phyloP scores from a whole-genome alignment of 169 alveolate genomes.

The Prorocentrum cordatum region DNA sequence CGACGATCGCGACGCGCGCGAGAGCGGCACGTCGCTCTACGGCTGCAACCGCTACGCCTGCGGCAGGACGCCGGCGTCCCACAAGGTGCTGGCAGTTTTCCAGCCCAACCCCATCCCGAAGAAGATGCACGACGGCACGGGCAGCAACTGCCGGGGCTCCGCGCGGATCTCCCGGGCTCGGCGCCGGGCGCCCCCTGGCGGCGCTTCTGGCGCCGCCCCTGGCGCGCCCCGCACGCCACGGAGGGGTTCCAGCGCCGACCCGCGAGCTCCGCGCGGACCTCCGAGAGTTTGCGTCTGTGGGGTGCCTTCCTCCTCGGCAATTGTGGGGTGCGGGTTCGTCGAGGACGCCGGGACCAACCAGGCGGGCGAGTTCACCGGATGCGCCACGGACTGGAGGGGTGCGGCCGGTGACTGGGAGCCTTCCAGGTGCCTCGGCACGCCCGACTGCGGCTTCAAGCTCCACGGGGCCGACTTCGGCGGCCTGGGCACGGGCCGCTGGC shows the following conservation, averaged over 20 bases:
- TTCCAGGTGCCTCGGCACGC: neutral
- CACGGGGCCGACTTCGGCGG: neutral
- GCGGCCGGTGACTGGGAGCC: neutral
- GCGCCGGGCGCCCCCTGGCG: no score
- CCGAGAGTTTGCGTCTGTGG: no score
- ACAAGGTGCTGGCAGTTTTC: neutral
- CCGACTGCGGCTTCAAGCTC: constrained; percentile 10
- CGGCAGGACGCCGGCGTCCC: neutral
- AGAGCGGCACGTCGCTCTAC: constrained; percentile 3
- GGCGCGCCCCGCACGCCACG: no score
- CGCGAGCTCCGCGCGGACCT: no score
- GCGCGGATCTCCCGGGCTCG: no score
- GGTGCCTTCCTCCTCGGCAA: no score
- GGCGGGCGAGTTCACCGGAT: constrained; percentile 20
- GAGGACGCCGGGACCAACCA: constrained; percentile 27
- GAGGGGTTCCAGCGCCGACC: no score
- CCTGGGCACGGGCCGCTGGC: neutral
- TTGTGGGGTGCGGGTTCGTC: constrained; percentile 33
- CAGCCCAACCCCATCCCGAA: constrained; percentile 25
- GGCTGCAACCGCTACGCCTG: constrained; percentile 53
- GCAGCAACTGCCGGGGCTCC: no score
- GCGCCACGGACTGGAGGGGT: constrained; percentile 5
- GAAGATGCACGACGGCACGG: no score
- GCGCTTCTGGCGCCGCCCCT: no score
- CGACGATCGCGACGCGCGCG: neutral